phyloP scores from a whole-genome alignment of 1,139 yeast genomes.

The Yamadazyma dushanensis region DNA sequence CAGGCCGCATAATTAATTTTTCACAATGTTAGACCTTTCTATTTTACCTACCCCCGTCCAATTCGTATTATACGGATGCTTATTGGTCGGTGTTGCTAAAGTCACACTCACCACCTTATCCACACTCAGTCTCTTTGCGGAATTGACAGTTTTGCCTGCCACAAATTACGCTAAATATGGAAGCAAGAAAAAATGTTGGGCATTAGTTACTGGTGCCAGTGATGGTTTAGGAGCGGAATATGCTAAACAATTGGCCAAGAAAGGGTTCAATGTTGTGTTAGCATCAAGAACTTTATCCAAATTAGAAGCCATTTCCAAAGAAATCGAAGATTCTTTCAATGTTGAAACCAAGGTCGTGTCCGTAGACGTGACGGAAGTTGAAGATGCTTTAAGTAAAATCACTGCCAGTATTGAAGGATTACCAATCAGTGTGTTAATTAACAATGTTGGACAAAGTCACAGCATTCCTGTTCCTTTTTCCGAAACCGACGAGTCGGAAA shows the following conservation, averaged over 20 bases:
- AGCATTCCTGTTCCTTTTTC: conserved; percentile 91
- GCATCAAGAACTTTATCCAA: conserved; percentile 84
- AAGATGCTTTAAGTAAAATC: conserved; percentile 49
- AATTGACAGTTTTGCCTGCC: conserved; percentile 45
- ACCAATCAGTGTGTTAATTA: conserved; percentile 73
- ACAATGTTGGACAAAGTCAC: conserved; percentile 95
- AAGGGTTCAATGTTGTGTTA: conserved; percentile 79
- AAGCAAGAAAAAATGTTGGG: conserved; percentile 67
- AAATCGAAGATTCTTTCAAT: conserved; percentile 57
- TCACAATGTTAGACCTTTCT: conserved; percentile 8
- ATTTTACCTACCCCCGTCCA: conserved; percentile 7
- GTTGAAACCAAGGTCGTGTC: conserved; percentile 70
- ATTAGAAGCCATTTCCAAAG: conserved; percentile 65
- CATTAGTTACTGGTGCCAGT: conserved; percentile 93
- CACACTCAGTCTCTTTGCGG: conserved; percentile 6
- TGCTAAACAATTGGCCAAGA: conserved; percentile 78
- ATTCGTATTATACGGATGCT: conserved; percentile 8
- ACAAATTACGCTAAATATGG: conserved; percentile 71
- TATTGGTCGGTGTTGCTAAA: conserved; percentile 12
- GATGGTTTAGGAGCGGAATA: conserved; percentile 97
- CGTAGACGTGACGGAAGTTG: conserved; percentile 71
- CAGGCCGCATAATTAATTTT: too few species aligned
- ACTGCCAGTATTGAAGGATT: conserved; percentile 34
- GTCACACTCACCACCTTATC: conserved; percentile 9
- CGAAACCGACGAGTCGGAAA: conserved; percentile 73